Percentiles rank a stretch among this genome's conserved stretches.
Conservation (phyloP, 2,329 filamentous ascomycete species). For the Neofusicoccum ribis region DNA sequence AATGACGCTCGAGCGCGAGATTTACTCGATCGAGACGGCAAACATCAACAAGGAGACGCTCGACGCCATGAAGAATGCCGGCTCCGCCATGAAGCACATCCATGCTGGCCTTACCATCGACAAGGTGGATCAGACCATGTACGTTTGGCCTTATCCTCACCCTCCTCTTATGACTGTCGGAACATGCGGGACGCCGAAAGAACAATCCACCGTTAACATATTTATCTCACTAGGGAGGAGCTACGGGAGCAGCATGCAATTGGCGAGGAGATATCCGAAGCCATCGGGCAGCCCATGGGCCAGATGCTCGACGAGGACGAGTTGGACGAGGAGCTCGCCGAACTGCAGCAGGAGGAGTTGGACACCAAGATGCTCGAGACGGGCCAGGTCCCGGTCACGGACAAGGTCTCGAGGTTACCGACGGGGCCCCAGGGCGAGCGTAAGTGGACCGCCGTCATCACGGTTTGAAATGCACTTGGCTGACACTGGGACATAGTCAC, state of each 20-base stretch:
- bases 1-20: slow-evolving; percentile 88
- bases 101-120: slow-evolving; percentile 88
- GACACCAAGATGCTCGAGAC: slow-evolving; percentile 93
- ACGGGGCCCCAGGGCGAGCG: slow-evolving; percentile 71
- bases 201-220: not conserved
- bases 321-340: slow-evolving; percentile 80
- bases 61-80: slow-evolving; percentile 85
- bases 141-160: slow-evolving; percentile 42
- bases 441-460: slow-evolving; percentile 53
- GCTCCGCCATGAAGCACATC: slow-evolving; percentile 88
- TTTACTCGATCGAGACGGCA: slow-evolving; percentile 94
- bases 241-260: slow-evolving; percentile 89
- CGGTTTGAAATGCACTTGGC: not conserved
- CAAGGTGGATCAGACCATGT: slow-evolving; percentile 95
- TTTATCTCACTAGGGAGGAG: slow-evolving; percentile 66
- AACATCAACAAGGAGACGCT: slow-evolving; percentile 99
- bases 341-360: slow-evolving; percentile 86
- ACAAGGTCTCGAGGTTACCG: slow-evolving; percentile 76
- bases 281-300: slow-evolving; percentile 71
- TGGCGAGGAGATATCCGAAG: slow-evolving; percentile 87
- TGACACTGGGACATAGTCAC: slow-evolving; percentile 35
- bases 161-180: no score
- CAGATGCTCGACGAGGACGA: slow-evolving; percentile 82
- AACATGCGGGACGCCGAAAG: not conserved
- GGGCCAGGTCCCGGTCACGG: slow-evolving; percentile 77